Evolutionary conservation across 495 filamentous ascomycete genomes (phyloP).

Genomic region (Penicillium lividum): DNA sequence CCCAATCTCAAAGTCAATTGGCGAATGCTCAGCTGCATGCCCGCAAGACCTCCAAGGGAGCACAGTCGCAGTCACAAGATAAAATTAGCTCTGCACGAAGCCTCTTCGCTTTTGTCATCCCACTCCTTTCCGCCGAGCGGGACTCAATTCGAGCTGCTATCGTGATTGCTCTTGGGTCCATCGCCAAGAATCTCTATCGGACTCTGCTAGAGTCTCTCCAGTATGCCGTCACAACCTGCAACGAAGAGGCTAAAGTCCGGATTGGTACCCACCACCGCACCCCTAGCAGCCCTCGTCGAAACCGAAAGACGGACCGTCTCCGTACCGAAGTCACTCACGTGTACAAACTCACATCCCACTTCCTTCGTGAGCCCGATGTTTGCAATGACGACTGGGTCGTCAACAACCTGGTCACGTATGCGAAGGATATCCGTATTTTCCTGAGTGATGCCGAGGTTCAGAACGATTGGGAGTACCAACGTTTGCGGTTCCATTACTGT

Average conservation of each 20-base stretch:
- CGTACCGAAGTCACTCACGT: conserved; percentile 95
- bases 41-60: conserved; percentile 78
- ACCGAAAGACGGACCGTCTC: conserved; percentile 77
- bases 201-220: conserved; percentile 89
- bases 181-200: conserved; percentile 93
- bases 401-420: conserved; percentile 83
- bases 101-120: conserved; percentile 88
- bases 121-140: conserved; percentile 75
- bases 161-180: conserved; percentile 88
- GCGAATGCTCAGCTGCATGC: conserved; percentile 70
- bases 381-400: conserved; percentile 92
- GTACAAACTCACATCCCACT: conserved; percentile 91
- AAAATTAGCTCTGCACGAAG: conserved; percentile 86
- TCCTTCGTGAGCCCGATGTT: conserved; percentile 74
- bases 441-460: conserved; percentile 92
- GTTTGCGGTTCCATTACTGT: conserved; percentile 88
- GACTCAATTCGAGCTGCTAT: conserved; percentile 82
- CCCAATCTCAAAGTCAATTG: conserved; percentile 56
- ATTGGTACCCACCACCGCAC: conserved; percentile 74
- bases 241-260: conserved; percentile 84
- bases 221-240: conserved; percentile 74
- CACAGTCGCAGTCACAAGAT: conserved; percentile 56
- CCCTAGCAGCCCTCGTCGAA: conserved; percentile 72
- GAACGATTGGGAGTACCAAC: conserved; percentile 95
- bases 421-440: conserved; percentile 90